Base-by-base conservation (phyloP, 148 eudicot genomes). In the Cornus florida region DNA sequence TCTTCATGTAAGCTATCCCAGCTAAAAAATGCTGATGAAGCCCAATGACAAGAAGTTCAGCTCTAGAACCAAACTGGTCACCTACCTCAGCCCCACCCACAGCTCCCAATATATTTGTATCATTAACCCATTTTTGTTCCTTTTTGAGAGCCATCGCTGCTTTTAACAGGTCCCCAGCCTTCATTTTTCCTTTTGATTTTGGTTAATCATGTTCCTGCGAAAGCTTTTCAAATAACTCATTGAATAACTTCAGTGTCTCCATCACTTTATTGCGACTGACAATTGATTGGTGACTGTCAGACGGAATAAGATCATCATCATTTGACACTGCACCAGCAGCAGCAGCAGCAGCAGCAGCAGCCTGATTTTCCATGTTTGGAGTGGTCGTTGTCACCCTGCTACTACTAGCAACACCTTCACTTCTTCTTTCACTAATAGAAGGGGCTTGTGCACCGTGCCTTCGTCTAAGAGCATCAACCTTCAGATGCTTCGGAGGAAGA, bases 31-130 rank as follows among this genome's bases (percentile, higher is more conserved):
- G 81, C 50, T 39, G 75, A 75, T 92, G 93, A 57, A 92, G 80
- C 48, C 97, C 93, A 38, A 89, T 53, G 16, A 89, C 69, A 31
- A 73, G 53, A 13, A 92, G 86, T 20, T 90, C 90, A 1, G 75
- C 81, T 80, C 93, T 72, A 46, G 73, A 86, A 0, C 31, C 73
- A 39, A 90, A 90, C 71, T 22, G 65, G 73, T 90, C 89, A n/a
- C 92, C 94, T n/a, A 90, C 67, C 71, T 85, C 86, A 33, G 90
- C 79, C 17, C 94, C 92, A 7, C 72, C 86, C 10, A 88, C 72
- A 64, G 67, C 75, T 48, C 89, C 91, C 6, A 84, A 31, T 4
- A 65, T 5, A 16, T 66, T 72, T 9, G 75, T 39, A 28, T 28
- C 28, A 70, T 71, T 74, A n/a, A 83, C 53, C 75, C 83, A 79